phyloP scores from a whole-genome alignment of 2,329 filamentous ascomycete species.

The Hypoxylon sp. region DNA sequence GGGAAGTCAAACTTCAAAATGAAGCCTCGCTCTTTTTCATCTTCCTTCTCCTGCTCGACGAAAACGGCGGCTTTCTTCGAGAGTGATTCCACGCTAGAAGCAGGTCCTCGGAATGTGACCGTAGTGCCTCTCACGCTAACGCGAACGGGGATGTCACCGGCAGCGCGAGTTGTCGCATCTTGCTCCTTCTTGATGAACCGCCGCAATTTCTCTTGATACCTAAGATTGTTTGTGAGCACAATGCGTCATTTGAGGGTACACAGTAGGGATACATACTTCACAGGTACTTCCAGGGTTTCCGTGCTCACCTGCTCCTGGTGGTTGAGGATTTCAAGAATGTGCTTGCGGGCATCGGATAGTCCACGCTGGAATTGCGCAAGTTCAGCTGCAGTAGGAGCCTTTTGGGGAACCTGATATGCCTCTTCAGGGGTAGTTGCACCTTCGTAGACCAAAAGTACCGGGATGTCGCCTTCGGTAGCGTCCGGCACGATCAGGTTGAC shows the following conservation, averaged over 20 bases:
- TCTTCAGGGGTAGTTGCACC: constrained; percentile 64
- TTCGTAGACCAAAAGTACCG: constrained; percentile 81
- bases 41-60: constrained; percentile 86
- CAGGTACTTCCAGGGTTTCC: constrained; percentile 67
- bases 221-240: constrained; percentile 50
- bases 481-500: constrained; percentile 81
- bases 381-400: constrained; percentile 63
- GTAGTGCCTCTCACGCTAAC: constrained; percentile 69
- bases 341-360: constrained; percentile 66
- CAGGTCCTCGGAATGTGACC: constrained; percentile 81
- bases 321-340: constrained; percentile 68
- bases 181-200: constrained; percentile 75
- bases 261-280: constrained; percentile 57
- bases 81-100: constrained; percentile 77
- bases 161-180: constrained; percentile 60
- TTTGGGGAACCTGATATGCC: constrained; percentile 66
- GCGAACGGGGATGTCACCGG: constrained; percentile 69
- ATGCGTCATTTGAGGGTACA: not conserved
- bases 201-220: constrained; percentile 71
- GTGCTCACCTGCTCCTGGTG: constrained; percentile 68
- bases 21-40: constrained; percentile 93
- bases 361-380: constrained; percentile 65
- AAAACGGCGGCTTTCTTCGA: constrained; percentile 80
- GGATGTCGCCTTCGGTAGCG: constrained; percentile 66
- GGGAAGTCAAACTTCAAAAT: constrained; percentile 91